Conservation (phyloP, 2,329 filamentous ascomycete genomes). For the Fusarium veterinarium region DNA sequence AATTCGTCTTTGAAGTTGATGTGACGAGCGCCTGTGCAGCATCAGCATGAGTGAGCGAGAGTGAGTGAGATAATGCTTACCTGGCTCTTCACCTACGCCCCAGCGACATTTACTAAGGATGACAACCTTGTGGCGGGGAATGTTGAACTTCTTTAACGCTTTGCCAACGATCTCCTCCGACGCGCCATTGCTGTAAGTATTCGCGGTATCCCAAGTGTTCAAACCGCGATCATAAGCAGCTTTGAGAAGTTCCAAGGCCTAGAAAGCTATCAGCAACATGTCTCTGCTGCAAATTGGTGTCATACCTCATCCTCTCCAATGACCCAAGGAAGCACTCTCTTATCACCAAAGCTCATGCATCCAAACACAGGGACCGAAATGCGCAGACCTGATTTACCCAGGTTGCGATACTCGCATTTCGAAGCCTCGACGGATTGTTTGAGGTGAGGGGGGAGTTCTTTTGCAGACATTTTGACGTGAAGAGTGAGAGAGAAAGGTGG, state of each 20-base stretch:
- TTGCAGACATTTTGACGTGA: slow-evolving; percentile 3
- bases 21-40: slow-evolving; percentile 18
- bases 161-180: slow-evolving; percentile 33
- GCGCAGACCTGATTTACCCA: slow-evolving; percentile 16
- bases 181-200: slow-evolving; percentile 25
- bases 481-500: not conserved
- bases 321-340: slow-evolving; percentile 22
- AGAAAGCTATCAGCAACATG: not conserved
- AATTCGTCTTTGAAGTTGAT: slow-evolving; percentile 24
- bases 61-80: rapidly evolving
- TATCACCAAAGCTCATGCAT: slow-evolving; percentile 35
- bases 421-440: slow-evolving; percentile 27
- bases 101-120: slow-evolving; percentile 34
- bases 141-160: slow-evolving; percentile 26
- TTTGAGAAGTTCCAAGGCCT: slow-evolving; percentile 30
- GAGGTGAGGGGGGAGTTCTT: slow-evolving; percentile 15
- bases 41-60: no score
- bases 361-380: slow-evolving; percentile 27
- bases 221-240: slow-evolving; percentile 35
- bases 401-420: slow-evolving; percentile 33
- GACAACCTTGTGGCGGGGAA: slow-evolving; percentile 30
- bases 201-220: slow-evolving; percentile 35
- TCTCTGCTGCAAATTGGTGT: rapidly evolving
- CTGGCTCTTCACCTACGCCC: slow-evolving; percentile 32
- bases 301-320: slow-evolving; percentile 30